Percentiles rank a stretch among this genome's conserved stretches.
These are phyloP conservation scores for Leccinum pellstonianum DNA, from an alignment of 768 basidiomycete species.

Conservation along the genomic window DNA sequence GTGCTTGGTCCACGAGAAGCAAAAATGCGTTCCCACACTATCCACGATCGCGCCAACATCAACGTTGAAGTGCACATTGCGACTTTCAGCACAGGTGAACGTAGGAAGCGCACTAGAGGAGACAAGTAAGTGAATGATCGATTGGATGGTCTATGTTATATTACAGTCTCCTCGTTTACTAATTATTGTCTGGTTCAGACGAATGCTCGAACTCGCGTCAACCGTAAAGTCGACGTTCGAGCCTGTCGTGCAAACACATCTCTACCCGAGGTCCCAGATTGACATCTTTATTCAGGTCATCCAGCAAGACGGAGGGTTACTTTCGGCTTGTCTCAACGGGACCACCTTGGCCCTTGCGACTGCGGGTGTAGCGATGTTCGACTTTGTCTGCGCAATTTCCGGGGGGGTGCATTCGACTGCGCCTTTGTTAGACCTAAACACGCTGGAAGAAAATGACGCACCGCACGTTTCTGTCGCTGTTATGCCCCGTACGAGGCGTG, in stretches of 20 bases:
- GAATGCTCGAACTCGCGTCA: slow-evolving; percentile 81
- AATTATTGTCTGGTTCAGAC: slow-evolving; percentile 45
- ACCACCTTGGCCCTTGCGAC: slow-evolving; percentile 88
- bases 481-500: slow-evolving; percentile 81
- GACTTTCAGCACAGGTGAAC: slow-evolving; percentile 82
- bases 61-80: slow-evolving; percentile 88
- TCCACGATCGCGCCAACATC: slow-evolving; percentile 85
- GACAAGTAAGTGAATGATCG: slow-evolving; percentile 70
- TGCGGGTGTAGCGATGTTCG: slow-evolving; percentile 86
- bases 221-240: slow-evolving; percentile 94
- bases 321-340: slow-evolving; percentile 91
- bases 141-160: background rate
- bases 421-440: slow-evolving; percentile 84
- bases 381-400: slow-evolving; percentile 89
- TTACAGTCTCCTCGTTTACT: background rate
- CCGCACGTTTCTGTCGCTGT: slow-evolving; percentile 88
- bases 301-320: slow-evolving; percentile 90
- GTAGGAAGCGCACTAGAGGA: slow-evolving; percentile 69
- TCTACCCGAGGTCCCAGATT: slow-evolving; percentile 94
- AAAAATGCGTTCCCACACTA: slow-evolving; percentile 70
- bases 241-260: slow-evolving; percentile 83
- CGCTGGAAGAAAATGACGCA: slow-evolving; percentile 86
- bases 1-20: slow-evolving; percentile 94
- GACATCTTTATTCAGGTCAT: slow-evolving; percentile 91
- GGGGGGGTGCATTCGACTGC: slow-evolving; percentile 77